phyloP scores from a whole-genome alignment of 148 eudicot genomes.

The Gaultheria prostrata region DNA sequence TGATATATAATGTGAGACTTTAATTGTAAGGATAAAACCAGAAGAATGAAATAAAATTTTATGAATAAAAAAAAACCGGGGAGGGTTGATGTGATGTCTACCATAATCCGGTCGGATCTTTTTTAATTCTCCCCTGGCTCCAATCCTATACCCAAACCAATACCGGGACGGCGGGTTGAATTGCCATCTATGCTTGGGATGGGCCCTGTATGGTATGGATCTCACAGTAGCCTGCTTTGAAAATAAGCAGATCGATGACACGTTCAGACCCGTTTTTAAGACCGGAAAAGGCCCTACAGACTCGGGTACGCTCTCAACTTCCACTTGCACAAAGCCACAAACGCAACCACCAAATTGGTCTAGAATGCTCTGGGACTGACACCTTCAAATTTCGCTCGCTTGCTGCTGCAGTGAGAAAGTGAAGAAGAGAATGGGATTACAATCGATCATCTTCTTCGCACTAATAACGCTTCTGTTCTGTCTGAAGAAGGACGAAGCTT shows the following conservation, averaged over 20 bases:
- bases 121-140: too few relatives aligned
- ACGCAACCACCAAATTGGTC: neutral
- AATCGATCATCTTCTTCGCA: constrained; percentile 9
- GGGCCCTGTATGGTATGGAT: neutral
- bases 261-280: neutral
- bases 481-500: constrained; percentile 21
- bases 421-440: constrained; percentile 6
- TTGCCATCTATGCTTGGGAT: too few relatives aligned
- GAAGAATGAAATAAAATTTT: too few relatives aligned
- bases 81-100: too few relatives aligned
- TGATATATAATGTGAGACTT: too few relatives aligned
- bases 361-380: neutral
- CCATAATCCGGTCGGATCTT: too few relatives aligned
- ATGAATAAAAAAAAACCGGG: too few relatives aligned
- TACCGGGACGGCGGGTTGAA: too few relatives aligned
- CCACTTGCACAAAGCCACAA: neutral
- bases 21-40: too few relatives aligned
- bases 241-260: neutral
- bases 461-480: constrained; percentile 12
- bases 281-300: neutral
- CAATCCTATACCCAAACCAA: too few relatives aligned
- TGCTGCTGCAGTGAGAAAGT: neutral
- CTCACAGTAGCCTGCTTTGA: neutral
- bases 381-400: too few relatives aligned
- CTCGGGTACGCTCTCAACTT: neutral